Conservation (phyloP, 352 stramenopile species). For the Phytopythium mirpurense region DNA sequence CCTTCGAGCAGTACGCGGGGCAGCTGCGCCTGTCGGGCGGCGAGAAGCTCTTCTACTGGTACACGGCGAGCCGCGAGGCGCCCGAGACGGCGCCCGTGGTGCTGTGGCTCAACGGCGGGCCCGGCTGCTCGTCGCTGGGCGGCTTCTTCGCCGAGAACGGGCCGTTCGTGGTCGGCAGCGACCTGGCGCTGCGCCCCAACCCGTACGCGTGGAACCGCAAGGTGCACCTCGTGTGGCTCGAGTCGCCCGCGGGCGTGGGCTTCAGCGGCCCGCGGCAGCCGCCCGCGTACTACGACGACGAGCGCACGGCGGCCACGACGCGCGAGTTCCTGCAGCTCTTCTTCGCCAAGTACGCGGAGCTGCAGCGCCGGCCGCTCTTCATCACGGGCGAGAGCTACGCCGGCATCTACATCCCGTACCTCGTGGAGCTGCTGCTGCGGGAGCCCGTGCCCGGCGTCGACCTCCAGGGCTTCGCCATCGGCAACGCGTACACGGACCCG, state of each 20-base stretch:
- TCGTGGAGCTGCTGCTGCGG: slow-evolving; percentile 64
- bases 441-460: slow-evolving; percentile 37
- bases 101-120: slow-evolving; percentile 92
- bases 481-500: slow-evolving; percentile 72
- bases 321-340: slow-evolving; percentile 69
- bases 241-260: slow-evolving; percentile 87
- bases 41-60: slow-evolving; percentile 78
- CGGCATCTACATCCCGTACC: slow-evolving; percentile 84
- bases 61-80: slow-evolving; percentile 42
- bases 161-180: slow-evolving; percentile 50
- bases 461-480: slow-evolving; percentile 64
- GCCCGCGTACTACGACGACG: slow-evolving; percentile 52
- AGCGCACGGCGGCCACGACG: slow-evolving; percentile 45
- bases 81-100: slow-evolving; percentile 70
- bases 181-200: slow-evolving; percentile 60
- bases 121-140: slow-evolving; percentile 76
- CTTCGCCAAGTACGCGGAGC: slow-evolving; percentile 68
- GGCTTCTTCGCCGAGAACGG: slow-evolving; percentile 86
- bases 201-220: slow-evolving; percentile 86
- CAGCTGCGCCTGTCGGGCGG: slow-evolving; percentile 45
- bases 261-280: slow-evolving; percentile 56
- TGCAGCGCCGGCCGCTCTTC: slow-evolving; percentile 64
- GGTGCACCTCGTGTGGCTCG: slow-evolving; percentile 87
- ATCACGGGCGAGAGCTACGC: slow-evolving; percentile 87
- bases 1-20: slow-evolving; percentile 58